Evolutionary conservation across 441 rosid genomes (phyloP), one percentile per base, ranked within the genome.

Genomic region (Omphalea diandra): DNA sequence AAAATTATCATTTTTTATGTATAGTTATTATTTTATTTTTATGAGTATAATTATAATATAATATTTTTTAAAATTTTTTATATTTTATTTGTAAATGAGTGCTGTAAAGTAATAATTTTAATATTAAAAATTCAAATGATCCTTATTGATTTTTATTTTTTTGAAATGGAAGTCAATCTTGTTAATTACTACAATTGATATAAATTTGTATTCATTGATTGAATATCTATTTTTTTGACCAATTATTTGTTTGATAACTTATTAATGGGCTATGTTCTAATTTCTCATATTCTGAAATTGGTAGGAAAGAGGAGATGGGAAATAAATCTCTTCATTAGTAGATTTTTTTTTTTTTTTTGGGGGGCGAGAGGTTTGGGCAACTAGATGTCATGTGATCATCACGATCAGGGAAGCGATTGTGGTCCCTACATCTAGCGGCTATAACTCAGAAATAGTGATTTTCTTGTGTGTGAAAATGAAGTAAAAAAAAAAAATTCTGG

Each of bases 381-480:
- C n/a, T n/a, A n/a, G n/a, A n/a, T n/a, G n/a, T n/a, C n/a, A 72
- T 54, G 81, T 72, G 77, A 38, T 72, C 65, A 24, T 56, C 52
- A 31, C 50, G 22, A 50, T 29, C 47, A 22, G n/a, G 15, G 55
- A 22, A 58, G 2, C 18, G 12, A 10, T 3, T 0, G 63, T 18
- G 76, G 83, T 75, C 73, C 77, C 60, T 2, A 35, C 73, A 26
- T 72, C 71, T 0, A 70, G 73, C 81, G 79, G 82, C 50, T 60
- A 36, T 12, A 5, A 35, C 9, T 2, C n/a, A 35, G 76, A 63
- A 68, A 63, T 69, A 26, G 75, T 26, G 22, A 20, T 7, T 20
- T n/a, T 3, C 50, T 11, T 9, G 7, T 7, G 17, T 10, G 26
- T n/a, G 26, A 9, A 10, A 1, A 15, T 9, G 1, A n/a, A n/a